Conservation (phyloP, 2,329 filamentous ascomycete species). For the Verticillium nonalfalfae region DNA sequence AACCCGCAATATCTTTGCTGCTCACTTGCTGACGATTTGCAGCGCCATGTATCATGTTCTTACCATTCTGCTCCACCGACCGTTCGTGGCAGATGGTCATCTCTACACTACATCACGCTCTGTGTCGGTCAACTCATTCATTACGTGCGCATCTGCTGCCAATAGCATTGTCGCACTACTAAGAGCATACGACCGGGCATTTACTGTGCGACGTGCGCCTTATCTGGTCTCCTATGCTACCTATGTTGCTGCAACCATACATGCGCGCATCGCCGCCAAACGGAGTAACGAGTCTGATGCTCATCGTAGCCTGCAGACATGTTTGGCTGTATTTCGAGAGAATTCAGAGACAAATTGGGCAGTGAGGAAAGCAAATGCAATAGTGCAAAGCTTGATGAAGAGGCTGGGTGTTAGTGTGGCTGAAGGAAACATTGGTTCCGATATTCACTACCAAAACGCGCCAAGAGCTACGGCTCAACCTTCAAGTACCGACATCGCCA, state of each 20-base stretch:
- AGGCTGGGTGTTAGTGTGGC: constrained; percentile 25
- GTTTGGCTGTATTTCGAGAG: constrained; percentile 37
- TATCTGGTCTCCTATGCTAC: constrained; percentile 50
- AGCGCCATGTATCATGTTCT: constrained; percentile 43
- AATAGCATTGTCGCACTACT: constrained; percentile 35
- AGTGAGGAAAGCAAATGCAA: constrained; percentile 35
- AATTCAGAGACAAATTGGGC: constrained; percentile 45
- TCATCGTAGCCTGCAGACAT: constrained; percentile 31
- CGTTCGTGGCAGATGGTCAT: constrained; percentile 43
- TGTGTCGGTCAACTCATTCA: constrained; percentile 34
- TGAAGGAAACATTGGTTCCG: not conserved
- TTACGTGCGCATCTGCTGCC: constrained; percentile 38
- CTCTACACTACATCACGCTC: constrained; percentile 33
- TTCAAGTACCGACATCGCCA: not conserved
- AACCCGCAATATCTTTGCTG: not conserved
- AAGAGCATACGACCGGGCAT: constrained; percentile 34
- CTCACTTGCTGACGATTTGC: not conserved
- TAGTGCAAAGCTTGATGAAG: constrained; percentile 38
- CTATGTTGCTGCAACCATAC: constrained; percentile 47
- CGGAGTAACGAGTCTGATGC: constrained; percentile 30
- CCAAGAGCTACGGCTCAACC: not conserved
- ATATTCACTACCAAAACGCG: not conserved
- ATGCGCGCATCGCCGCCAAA: constrained; percentile 42
- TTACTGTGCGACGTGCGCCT: constrained; percentile 38
- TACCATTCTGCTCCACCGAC: constrained; percentile 45